Evolutionary conservation across 2,329 filamentous ascomycete species (phyloP).

Genomic region (Fusarium nisikadoi): DNA sequence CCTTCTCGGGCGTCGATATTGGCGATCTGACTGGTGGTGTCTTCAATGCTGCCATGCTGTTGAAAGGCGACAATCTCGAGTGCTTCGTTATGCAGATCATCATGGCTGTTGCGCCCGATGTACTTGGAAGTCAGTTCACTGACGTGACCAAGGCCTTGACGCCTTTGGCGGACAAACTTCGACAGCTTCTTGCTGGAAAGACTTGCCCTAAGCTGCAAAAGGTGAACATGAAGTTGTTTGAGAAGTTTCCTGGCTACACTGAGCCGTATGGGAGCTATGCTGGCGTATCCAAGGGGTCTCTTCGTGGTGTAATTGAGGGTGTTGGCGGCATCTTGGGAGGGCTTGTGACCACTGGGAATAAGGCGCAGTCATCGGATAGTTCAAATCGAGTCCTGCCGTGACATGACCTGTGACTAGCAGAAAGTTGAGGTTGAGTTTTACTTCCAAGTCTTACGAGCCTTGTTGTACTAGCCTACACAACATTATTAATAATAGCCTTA

Average conservation of each 20-base stretch:
- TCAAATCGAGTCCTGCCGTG: fast-evolving
- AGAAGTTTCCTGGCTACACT: constrained; percentile 8
- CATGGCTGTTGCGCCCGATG: constrained; percentile 11
- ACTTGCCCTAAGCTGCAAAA: background rate
- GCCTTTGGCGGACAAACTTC: background rate
- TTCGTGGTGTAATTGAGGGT: constrained; percentile 1
- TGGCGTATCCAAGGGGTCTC: constrained; percentile 7
- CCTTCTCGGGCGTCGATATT: background rate
- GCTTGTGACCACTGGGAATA: background rate
- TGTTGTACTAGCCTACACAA: too few species aligned
- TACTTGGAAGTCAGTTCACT: constrained; percentile 9
- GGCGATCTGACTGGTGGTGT: constrained; percentile 54
- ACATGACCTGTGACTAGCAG: fast-evolving
- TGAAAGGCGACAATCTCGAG: constrained; percentile 59
- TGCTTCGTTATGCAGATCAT: constrained; percentile 53
- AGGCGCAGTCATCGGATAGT: background rate
- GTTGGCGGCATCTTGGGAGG: background rate
- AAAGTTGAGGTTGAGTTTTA: background rate
- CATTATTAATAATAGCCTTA: background rate
- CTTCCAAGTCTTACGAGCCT: background rate
- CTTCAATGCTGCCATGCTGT: constrained; percentile 53
- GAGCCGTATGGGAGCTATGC: constrained; percentile 23
- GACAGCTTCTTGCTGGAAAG: background rate
- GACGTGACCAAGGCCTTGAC: background rate
- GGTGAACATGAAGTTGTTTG: constrained; percentile 8